A percentile compares a stretch with the other conserved stretches of the same genome.
Evolutionary conservation across 495 filamentous ascomycete genomes (phyloP).

Genomic region (Evansstolkia leycettana): DNA sequence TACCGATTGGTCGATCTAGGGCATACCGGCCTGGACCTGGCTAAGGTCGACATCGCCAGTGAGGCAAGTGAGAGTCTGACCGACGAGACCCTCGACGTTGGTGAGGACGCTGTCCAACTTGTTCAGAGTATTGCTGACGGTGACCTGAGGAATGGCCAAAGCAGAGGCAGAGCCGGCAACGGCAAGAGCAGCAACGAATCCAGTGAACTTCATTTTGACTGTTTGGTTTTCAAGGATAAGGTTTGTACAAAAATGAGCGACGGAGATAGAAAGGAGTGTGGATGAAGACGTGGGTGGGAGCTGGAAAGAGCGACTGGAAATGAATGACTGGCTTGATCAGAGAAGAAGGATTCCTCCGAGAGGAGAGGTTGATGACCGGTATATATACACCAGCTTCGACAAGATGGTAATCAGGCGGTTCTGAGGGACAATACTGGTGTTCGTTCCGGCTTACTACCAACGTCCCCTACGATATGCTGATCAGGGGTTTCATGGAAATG

Average conservation of each 20-base stretch:
- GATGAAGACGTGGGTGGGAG: conserved; percentile 2
- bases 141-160: conserved; percentile 10
- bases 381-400: conserved; percentile 11
- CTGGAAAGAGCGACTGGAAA: conserved; percentile 14
- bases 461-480: conserved; percentile 4
- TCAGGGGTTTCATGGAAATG: conserved; percentile 4
- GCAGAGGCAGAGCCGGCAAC: conserved; percentile 13
- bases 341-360: background rate
- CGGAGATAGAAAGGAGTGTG: background rate
- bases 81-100: no score
- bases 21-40: conserved; percentile 5
- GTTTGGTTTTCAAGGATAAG: background rate
- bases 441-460: conserved; percentile 3
- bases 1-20: no score
- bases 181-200: conserved; percentile 15
- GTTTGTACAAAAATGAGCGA: no score
- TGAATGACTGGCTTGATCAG: conserved; percentile 12
- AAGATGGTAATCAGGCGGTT: no score
- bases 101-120: conserved; percentile 1
- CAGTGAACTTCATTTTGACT: conserved; percentile 30
- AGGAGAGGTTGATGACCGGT: background rate
- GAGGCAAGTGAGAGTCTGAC: no score
- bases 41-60: conserved; percentile 1
- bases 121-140: conserved; percentile 3
- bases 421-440: background rate